Evolutionary conservation across 106 monocot genomes (phyloP).

Genomic region (Dendrobium chrysotoxum): DNA sequence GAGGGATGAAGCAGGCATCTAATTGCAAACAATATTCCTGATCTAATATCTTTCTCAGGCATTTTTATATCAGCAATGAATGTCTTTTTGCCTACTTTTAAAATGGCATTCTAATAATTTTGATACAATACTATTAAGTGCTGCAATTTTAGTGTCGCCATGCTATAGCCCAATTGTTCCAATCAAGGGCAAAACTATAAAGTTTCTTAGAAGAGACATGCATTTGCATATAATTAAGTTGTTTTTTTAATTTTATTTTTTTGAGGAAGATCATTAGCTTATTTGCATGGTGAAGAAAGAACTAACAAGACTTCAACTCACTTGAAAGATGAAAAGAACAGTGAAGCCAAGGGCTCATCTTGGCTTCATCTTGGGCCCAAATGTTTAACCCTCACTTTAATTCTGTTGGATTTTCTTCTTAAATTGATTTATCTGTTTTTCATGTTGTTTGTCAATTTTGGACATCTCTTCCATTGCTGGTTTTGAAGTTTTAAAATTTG

Average conservation of each 20-base stretch:
- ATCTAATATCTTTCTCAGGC: no score
- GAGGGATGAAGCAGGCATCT: no score
- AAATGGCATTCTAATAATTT: no score
- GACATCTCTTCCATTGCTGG: not conserved
- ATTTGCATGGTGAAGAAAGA: not conserved
- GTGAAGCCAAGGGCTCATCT: not conserved
- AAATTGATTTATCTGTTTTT: not conserved
- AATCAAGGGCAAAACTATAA: no score
- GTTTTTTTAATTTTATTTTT: not conserved
- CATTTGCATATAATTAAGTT: not conserved
- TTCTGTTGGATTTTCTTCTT: conserved; percentile 1
- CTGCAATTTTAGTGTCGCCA: no score
- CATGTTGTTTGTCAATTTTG: not conserved
- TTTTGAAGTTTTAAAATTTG: not conserved
- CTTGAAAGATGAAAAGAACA: not conserved
- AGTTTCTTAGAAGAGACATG: not conserved
- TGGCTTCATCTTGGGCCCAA: not conserved
- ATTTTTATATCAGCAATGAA: no score
- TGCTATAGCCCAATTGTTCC: no score
- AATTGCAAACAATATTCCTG: no score
- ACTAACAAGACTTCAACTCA: not conserved
- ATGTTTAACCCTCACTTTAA: not conserved
- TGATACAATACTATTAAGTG: no score
- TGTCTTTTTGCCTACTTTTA: no score
- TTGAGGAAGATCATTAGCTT: not conserved